These are phyloP conservation scores for Monilinia fructicola DNA, from an alignment of 2,329 filamentous ascomycete species.

Conservation along the genomic window DNA sequence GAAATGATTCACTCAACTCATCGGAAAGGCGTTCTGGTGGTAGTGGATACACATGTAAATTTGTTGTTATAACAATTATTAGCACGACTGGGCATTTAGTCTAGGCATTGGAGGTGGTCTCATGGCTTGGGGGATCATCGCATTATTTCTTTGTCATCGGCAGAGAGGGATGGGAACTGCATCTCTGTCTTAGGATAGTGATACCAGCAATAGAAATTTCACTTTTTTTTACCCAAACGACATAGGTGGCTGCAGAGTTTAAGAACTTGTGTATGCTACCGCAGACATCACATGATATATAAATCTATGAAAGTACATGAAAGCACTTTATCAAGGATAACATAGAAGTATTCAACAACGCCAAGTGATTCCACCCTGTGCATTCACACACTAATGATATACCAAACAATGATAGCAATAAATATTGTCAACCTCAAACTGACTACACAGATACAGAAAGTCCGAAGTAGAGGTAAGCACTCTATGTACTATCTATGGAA, in stretches of 20 bases:
- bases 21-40: conserved; percentile 27
- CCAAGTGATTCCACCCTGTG: background rate
- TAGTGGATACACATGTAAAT: conserved; percentile 18
- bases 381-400: background rate
- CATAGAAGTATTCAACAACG: background rate
- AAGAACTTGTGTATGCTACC: background rate
- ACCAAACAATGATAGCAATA: background rate
- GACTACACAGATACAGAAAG: too few species aligned
- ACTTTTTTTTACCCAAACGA: background rate
- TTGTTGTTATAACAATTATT: conserved; percentile 17
- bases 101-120: background rate
- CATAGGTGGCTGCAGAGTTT: background rate
- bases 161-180: background rate
- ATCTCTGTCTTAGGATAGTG: conserved; percentile 22
- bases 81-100: background rate
- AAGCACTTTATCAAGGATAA: background rate
- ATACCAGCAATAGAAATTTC: conserved; percentile 20
- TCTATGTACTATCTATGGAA: too few species aligned
- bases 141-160: conserved; percentile 20
- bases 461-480: too few species aligned
- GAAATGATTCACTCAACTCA: conserved; percentile 27
- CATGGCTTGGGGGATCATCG: conserved; percentile 8
- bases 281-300: background rate
- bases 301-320: background rate
- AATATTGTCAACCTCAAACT: background rate